phyloP scores from a whole-genome alignment of 2,329 filamentous ascomycete genomes.

The Calonectria pteridis region DNA sequence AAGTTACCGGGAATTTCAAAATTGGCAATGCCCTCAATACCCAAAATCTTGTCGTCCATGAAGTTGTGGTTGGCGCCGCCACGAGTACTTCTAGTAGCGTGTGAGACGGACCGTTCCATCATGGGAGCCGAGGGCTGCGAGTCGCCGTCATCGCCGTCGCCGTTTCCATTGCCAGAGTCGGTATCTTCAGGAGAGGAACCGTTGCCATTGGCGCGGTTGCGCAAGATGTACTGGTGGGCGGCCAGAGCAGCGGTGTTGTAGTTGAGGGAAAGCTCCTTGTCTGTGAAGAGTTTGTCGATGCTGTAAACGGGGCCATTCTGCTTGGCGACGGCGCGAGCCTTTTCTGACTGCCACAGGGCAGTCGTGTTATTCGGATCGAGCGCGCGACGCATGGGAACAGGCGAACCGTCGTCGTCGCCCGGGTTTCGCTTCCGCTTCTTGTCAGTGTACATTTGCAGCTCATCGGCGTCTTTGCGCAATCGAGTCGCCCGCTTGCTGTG shows the following conservation, averaged over 20 bases:
- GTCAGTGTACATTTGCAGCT: conserved; percentile 66
- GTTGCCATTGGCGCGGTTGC: conserved; percentile 66
- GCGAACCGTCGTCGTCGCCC: conserved; percentile 73
- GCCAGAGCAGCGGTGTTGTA: conserved; percentile 74
- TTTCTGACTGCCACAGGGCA: conserved; percentile 73
- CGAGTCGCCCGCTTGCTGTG: conserved; percentile 74
- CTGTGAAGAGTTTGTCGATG: conserved; percentile 78
- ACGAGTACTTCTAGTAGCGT: conserved; percentile 73
- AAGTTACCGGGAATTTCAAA: conserved; percentile 71
- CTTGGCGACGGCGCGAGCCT: conserved; percentile 64
- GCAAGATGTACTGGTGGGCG: conserved; percentile 71
- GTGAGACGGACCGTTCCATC: conserved; percentile 75
- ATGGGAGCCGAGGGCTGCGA: conserved; percentile 61
- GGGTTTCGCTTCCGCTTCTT: conserved; percentile 74
- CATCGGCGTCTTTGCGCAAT: conserved; percentile 71
- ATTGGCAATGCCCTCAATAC: conserved; percentile 71
- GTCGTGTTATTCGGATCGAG: conserved; percentile 70
- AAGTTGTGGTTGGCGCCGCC: conserved; percentile 67
- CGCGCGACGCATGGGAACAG: conserved; percentile 67
- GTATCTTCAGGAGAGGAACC: conserved; percentile 66
- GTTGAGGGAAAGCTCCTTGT: conserved; percentile 75
- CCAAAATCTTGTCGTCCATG: conserved; percentile 68
- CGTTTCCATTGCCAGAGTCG: conserved; percentile 65
- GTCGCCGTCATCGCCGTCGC: conserved; percentile 63
- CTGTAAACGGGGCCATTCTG: conserved; percentile 72